These are phyloP conservation scores for Calendula officinalis DNA, from an alignment of 129 eudicot genomes.

Conservation along the genomic window DNA sequence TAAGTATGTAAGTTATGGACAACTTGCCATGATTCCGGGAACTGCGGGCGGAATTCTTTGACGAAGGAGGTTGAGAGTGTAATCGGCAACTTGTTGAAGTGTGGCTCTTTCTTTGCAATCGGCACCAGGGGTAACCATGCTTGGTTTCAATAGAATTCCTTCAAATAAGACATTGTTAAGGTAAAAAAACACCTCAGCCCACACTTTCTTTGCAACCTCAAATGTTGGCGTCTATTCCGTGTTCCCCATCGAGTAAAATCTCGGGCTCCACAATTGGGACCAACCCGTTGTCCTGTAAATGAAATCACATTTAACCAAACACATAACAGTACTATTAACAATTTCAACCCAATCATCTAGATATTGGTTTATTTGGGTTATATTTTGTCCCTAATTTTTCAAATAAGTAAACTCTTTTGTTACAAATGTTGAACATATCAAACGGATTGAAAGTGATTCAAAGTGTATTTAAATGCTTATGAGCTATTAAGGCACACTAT, in stretches of 20 bases:
- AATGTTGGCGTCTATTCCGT: constrained; percentile 79
- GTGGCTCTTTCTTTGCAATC: constrained; percentile 86
- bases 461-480: too few relatives aligned
- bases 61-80: constrained; percentile 71
- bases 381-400: too few relatives aligned
- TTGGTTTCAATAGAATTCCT: constrained; percentile 83
- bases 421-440: too few relatives aligned
- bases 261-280: constrained; percentile 96
- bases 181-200: constrained; percentile 87
- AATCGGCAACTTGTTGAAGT: constrained; percentile 69
- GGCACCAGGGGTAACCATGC: constrained; percentile 98
- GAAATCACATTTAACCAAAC: too few relatives aligned
- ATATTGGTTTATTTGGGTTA: too few relatives aligned
- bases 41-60: constrained; percentile 88
- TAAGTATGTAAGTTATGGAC: too few relatives aligned
- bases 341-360: too few relatives aligned
- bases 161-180: constrained; percentile 82
- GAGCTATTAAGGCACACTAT: too few relatives aligned
- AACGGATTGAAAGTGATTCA: too few relatives aligned
- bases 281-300: constrained; percentile 20
- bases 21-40: constrained; percentile 87
- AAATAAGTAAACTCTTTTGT: too few relatives aligned
- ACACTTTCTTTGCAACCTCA: constrained; percentile 78
- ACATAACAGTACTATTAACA: too few relatives aligned
- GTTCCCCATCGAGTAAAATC: constrained; percentile 85